A percentile compares a stretch with the other conserved stretches of the same genome.
Evolutionary conservation across 1,284 basidiomycete species (phyloP).

Genomic region (Anthracocystis panici-leucophaei): DNA sequence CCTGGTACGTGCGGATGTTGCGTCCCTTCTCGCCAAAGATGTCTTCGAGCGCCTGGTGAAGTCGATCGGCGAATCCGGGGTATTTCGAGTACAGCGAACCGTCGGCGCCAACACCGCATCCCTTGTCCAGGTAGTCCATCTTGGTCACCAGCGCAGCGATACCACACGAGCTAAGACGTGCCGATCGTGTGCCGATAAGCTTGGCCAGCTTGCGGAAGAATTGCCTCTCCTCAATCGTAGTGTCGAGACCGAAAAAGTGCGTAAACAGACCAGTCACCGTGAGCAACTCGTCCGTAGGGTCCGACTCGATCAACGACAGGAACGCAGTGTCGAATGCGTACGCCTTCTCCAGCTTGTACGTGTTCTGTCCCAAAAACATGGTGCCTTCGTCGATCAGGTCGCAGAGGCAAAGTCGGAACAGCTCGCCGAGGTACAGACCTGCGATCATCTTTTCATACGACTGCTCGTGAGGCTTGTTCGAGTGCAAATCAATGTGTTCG

Average conservation of each 20-base stretch:
- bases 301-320: slow-evolving; percentile 95
- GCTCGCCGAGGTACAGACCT: slow-evolving; percentile 95
- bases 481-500: slow-evolving; percentile 87
- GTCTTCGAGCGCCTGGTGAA: slow-evolving; percentile 67
- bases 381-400: slow-evolving; percentile 97
- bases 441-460: slow-evolving; percentile 98
- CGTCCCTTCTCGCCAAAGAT: slow-evolving; percentile 66
- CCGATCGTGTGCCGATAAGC: slow-evolving; percentile 72
- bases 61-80: slow-evolving; percentile 64
- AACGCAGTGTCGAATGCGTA: slow-evolving; percentile 97
- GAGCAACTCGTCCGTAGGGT: slow-evolving; percentile 95
- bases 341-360: slow-evolving; percentile 93
- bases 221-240: slow-evolving; percentile 63
- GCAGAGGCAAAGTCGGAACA: slow-evolving; percentile 90
- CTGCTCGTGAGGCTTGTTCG: slow-evolving; percentile 97
- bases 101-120: slow-evolving; percentile 64
- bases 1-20: slow-evolving; percentile 62
- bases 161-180: slow-evolving; percentile 65
- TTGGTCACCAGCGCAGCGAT: slow-evolving; percentile 66
- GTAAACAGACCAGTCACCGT: slow-evolving; percentile 95
- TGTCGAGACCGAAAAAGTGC: slow-evolving; percentile 69
- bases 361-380: slow-evolving; percentile 94
- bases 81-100: slow-evolving; percentile 67
- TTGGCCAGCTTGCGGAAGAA: slow-evolving; percentile 76
- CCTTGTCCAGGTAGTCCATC: slow-evolving; percentile 65